These are phyloP conservation scores for Lipomyces spencermartinsiae DNA, from an alignment of 805 yeast species.

Conservation along the genomic window DNA sequence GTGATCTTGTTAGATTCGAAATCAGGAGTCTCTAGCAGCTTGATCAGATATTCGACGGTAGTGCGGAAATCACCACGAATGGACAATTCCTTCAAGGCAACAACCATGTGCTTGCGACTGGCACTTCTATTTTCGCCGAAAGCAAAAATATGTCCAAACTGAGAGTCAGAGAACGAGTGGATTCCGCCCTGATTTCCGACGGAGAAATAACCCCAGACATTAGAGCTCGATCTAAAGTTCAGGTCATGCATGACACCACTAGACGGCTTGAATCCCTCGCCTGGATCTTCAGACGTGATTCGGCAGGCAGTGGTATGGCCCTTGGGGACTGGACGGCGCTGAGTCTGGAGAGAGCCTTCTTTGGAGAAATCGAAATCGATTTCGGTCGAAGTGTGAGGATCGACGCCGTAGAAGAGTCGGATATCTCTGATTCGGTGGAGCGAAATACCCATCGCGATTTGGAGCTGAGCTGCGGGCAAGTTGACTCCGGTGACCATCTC, in stretches of 20 bases:
- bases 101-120: slow-evolving; percentile 98
- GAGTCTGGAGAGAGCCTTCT: slow-evolving; percentile 73
- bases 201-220: slow-evolving; percentile 99
- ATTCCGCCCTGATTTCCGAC: slow-evolving; percentile 96
- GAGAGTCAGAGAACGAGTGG: slow-evolving; percentile 97
- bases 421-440: slow-evolving; percentile 94
- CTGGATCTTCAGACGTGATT: slow-evolving; percentile 98
- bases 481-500: slow-evolving; percentile 99
- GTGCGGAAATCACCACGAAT: slow-evolving; percentile 99
- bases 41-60: slow-evolving; percentile 95
- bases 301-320: slow-evolving; percentile 99
- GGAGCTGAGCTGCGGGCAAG: slow-evolving; percentile 97
- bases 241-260: slow-evolving; percentile 96
- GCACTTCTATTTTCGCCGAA: slow-evolving; percentile 99
- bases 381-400: slow-evolving; percentile 88
- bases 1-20: slow-evolving; percentile 96
- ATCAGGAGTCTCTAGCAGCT: slow-evolving; percentile 93
- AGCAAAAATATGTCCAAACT: slow-evolving; percentile 98
- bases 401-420: slow-evolving; percentile 90
- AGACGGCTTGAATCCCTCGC: slow-evolving; percentile 98
- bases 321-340: slow-evolving; percentile 92
- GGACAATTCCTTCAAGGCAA: slow-evolving; percentile 93
- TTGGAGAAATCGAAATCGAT: slow-evolving; percentile 88
- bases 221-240: slow-evolving; percentile 94
- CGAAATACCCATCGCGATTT: slow-evolving; percentile 99